These are phyloP conservation scores for Phaseolus lunatus DNA, from an alignment of 306 rosid species.

Conservation along the genomic window DNA sequence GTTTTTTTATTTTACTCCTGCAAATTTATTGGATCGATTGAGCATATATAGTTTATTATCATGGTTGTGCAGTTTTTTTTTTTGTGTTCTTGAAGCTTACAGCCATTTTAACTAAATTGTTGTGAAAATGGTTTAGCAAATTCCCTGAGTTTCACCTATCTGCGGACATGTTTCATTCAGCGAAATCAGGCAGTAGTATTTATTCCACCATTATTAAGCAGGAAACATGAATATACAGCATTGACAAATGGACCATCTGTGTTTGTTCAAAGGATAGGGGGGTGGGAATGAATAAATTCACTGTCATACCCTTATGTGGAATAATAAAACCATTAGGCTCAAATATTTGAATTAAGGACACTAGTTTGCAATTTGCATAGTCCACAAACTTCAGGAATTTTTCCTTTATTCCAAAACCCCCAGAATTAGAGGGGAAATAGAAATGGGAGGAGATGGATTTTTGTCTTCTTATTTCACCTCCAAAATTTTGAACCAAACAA, in stretches of 20 bases:
- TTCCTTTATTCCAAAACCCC: background rate
- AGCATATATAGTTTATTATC: constrained; percentile 12
- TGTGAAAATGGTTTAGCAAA: constrained; percentile 8
- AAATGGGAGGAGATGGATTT: background rate
- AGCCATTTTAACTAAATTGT: background rate
- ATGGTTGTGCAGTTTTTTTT: background rate
- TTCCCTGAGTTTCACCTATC: background rate
- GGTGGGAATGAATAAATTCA: background rate
- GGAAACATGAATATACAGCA: background rate
- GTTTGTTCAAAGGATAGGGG: background rate
- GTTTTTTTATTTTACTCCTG: constrained; percentile 3
- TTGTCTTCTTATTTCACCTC: background rate
- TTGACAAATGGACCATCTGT: background rate
- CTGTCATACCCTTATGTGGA: background rate
- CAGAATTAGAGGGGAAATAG: background rate
- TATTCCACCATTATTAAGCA: background rate
- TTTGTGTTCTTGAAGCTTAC: background rate
- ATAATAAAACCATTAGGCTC: background rate
- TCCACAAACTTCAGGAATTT: background rate
- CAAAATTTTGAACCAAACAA: constrained; percentile 12
- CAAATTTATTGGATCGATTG: background rate
- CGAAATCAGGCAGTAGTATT: constrained; percentile 13
- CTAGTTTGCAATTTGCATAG: background rate
- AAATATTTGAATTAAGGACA: background rate
- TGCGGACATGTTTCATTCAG: background rate